Evolutionary conservation across 352 stramenopile species (phyloP).

Genomic region (Globisporangium recalcitrans): DNA sequence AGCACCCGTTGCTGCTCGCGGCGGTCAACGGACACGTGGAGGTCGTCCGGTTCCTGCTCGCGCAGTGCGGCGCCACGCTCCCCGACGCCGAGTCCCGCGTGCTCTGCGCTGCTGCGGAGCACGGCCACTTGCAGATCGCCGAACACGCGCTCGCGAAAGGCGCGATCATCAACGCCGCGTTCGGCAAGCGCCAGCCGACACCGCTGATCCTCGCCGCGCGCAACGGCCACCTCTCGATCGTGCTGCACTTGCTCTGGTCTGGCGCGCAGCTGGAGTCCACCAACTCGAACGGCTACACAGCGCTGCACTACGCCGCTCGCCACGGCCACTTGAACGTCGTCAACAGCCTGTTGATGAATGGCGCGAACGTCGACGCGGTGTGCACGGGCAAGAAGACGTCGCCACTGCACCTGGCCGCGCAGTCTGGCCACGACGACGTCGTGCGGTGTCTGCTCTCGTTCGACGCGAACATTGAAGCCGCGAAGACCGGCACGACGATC

Average conservation of each 20-base stretch:
- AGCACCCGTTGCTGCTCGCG: constrained; percentile 39
- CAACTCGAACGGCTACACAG: constrained; percentile 42
- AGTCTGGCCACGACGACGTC: constrained; percentile 46
- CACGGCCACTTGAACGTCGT: constrained; percentile 49
- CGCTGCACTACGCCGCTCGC: constrained; percentile 46
- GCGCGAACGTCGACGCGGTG: constrained; percentile 41
- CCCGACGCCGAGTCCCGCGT: constrained; percentile 33
- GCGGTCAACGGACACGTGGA: constrained; percentile 40
- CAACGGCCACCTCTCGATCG: constrained; percentile 39
- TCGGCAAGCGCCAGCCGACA: constrained; percentile 27
- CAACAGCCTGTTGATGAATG: constrained; percentile 49
- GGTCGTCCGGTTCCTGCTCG: constrained; percentile 39
- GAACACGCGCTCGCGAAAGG: constrained; percentile 41
- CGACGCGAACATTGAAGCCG: constrained; percentile 38
- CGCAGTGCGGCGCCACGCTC: constrained; percentile 30
- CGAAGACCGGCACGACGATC: constrained; percentile 36
- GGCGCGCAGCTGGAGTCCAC: constrained; percentile 37
- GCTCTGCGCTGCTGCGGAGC: constrained; percentile 37
- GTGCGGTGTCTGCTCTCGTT: constrained; percentile 48
- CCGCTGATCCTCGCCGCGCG: constrained; percentile 44
- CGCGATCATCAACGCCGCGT: constrained; percentile 32
- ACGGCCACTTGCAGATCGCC: constrained; percentile 46
- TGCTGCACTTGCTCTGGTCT: constrained; percentile 45
- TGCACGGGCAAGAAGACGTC: constrained; percentile 25
- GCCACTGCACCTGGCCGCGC: constrained; percentile 42